Conservation (phyloP, 2,329 filamentous ascomycete species). For the Coniosporium tulheliwenetii region DNA sequence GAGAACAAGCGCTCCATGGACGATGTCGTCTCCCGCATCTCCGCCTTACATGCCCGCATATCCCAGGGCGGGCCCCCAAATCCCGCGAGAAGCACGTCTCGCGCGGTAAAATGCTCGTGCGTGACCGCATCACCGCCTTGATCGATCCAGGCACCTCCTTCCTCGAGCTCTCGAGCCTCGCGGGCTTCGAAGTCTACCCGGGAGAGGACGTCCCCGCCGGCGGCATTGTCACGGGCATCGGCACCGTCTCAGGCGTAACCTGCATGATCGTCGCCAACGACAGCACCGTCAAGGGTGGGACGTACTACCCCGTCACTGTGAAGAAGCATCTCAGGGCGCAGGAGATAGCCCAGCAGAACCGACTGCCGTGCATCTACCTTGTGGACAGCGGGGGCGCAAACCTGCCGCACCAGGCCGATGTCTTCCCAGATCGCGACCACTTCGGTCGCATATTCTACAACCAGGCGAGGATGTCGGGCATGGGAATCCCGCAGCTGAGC, state of each 20-base stretch:
- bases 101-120: constrained; percentile 83
- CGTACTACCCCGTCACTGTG: constrained; percentile 92
- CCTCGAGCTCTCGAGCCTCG: constrained; percentile 83
- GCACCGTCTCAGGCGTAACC: constrained; percentile 74
- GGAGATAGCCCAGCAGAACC: constrained; percentile 79
- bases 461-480: constrained; percentile 80
- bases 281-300: constrained; percentile 92
- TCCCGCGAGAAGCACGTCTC: constrained; percentile 76
- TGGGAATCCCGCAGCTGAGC: constrained; percentile 81
- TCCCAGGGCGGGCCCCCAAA: constrained; percentile 67
- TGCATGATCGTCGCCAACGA: constrained; percentile 94
- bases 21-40: constrained; percentile 52
- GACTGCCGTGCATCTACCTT: constrained; percentile 74
- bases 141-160: constrained; percentile 84
- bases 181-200: constrained; percentile 71
- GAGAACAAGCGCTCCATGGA: constrained; percentile 70
- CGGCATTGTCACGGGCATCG: constrained; percentile 85
- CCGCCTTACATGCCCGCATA: constrained; percentile 53
- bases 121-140: constrained; percentile 75
- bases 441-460: constrained; percentile 98
- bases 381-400: constrained; percentile 95
- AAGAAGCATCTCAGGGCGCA: constrained; percentile 95
- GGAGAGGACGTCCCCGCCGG: constrained; percentile 79
- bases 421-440: constrained; percentile 88
- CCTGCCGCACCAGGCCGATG: constrained; percentile 84